A percentile compares a stretch with the other conserved stretches of the same genome.
phyloP scores from a whole-genome alignment of 176 grass and related monocot species.

The Dactylis glomerata region DNA sequence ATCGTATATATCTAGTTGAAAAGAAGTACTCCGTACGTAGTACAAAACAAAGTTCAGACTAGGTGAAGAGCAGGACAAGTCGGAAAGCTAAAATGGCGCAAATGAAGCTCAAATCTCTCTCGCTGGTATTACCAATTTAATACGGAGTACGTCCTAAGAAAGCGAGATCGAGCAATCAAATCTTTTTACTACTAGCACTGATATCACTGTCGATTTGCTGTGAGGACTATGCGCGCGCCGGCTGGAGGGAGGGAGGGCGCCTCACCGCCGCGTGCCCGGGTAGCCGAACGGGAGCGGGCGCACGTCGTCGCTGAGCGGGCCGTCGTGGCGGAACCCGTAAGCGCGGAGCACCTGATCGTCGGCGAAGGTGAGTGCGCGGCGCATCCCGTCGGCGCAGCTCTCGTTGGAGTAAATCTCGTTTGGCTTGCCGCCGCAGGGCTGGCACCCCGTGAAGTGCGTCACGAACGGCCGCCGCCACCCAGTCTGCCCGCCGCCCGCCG shows the following conservation, averaged over 20 bases:
- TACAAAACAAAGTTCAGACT: too few species aligned
- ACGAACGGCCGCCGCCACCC: constrained; percentile 67
- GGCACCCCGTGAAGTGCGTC: constrained; percentile 92
- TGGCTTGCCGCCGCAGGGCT: constrained; percentile 70
- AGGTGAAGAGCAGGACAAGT: too few species aligned
- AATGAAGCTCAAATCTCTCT: too few species aligned
- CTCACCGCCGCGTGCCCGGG: constrained; percentile 13
- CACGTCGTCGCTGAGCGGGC: too few species aligned
- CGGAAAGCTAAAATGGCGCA: too few species aligned
- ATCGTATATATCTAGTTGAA: too few species aligned
- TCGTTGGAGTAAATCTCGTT: constrained; percentile 49
- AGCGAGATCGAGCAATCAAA: too few species aligned
- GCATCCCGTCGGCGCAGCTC: constrained; percentile 67
- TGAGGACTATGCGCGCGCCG: background rate
- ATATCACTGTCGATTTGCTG: background rate
- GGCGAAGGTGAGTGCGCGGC: constrained; percentile 64
- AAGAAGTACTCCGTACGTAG: too few species aligned
- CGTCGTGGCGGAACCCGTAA: constrained; percentile 71
- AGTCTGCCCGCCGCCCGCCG: background rate
- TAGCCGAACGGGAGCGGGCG: constrained; percentile 60
- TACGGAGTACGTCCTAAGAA: too few species aligned
- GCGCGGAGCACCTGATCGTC: constrained; percentile 77
- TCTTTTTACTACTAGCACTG: background rate
- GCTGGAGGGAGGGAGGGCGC: too few species aligned
- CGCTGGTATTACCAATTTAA: too few species aligned